Base-by-base conservation (phyloP, 1,284 basidiomycete species). In the Inonotus obliquus region DNA sequence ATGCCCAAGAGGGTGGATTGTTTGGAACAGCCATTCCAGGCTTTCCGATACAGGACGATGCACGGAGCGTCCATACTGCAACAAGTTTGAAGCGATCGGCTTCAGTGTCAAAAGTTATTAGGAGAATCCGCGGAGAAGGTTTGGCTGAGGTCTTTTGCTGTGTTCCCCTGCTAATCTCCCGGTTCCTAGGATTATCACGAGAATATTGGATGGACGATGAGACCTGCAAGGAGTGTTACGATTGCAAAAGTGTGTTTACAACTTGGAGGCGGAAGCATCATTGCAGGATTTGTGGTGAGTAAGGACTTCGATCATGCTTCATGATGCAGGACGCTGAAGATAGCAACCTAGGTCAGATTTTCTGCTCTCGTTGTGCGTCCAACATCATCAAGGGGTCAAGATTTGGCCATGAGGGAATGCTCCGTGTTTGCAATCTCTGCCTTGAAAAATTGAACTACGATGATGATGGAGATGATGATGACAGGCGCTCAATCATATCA, bases 171-270 rank as follows among this genome's bases (percentile, higher is more conserved):
- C 21, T 38, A 41, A 66, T 64, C 60, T 62, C 27, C 63, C 48
- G n/a, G 51, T 37, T 27, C 54, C 17, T 65, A 93, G 91, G 91
- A 11, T 71, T 94, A 38, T 92, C 89, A 13, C 81, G 84, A 65
- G 92, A 96, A 70, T 97, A 96, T 71, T 98, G 95, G 95, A 96
- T 97, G 92, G 92, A 95, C 64, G 97, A 99, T 71, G 93, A 96
- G 69, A 91, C 92, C 61, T 94, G 92, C 69, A 97, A 92, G 71
- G 96, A 98, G 70, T 97, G 94, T 71, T 96, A 93, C 71, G 92
- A 96, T 72, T 97, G 94, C 77, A 93, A 87, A 73, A 92, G 91
- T 65, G 79, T 91, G 14, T 98, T 98, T 73, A 93, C 92, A 1
- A 85, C 94, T 2, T 96, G 94, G 91, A 80, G 94, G 57, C 78